A percentile compares a stretch with the other conserved stretches of the same genome.
Conservation (phyloP, 345 rosid species). For the Ceriops tagal region DNA sequence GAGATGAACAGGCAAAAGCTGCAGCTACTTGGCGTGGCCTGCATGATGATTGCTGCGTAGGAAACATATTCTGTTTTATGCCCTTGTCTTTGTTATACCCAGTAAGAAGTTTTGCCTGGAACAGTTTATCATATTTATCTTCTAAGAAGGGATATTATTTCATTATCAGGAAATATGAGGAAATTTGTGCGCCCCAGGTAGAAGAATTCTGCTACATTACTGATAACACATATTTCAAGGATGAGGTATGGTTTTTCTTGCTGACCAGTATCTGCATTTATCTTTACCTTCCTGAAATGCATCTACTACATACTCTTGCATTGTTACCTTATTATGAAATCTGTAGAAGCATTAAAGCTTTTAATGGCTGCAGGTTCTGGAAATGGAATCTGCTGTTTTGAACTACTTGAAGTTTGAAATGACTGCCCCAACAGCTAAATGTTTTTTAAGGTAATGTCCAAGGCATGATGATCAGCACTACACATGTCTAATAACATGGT, state of each 20-base stretch:
- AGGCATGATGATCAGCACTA: neutral
- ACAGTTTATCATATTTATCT: neutral
- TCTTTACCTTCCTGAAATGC: neutral
- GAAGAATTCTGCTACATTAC: slow-evolving; percentile 94
- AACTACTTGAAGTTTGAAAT: slow-evolving; percentile 88
- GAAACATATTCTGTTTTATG: slow-evolving; percentile 17
- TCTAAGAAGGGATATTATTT: slow-evolving; percentile 13
- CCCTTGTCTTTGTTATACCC: neutral
- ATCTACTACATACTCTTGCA: slow-evolving; percentile 1
- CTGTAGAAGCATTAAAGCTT: slow-evolving; percentile 1
- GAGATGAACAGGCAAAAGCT: slow-evolving; percentile 67
- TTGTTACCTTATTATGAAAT: neutral
- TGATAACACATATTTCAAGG: slow-evolving; percentile 84
- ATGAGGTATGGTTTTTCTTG: slow-evolving; percentile 48
- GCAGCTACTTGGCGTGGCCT: slow-evolving; percentile 88
- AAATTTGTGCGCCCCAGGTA: slow-evolving; percentile 87
- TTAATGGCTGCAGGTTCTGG: slow-evolving; percentile 55
- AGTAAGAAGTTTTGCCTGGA: neutral
- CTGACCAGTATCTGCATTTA: too few relatives aligned
- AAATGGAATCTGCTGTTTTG: slow-evolving; percentile 85
- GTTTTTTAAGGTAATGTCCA: slow-evolving; percentile 69
- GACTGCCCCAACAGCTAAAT: slow-evolving; percentile 88
- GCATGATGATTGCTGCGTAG: slow-evolving; percentile 97
- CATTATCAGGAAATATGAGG: slow-evolving; percentile 78
- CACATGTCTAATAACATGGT: neutral